Conservation (phyloP, 2,329 filamentous ascomycete genomes). For the Coniochaeta sp. region DNA sequence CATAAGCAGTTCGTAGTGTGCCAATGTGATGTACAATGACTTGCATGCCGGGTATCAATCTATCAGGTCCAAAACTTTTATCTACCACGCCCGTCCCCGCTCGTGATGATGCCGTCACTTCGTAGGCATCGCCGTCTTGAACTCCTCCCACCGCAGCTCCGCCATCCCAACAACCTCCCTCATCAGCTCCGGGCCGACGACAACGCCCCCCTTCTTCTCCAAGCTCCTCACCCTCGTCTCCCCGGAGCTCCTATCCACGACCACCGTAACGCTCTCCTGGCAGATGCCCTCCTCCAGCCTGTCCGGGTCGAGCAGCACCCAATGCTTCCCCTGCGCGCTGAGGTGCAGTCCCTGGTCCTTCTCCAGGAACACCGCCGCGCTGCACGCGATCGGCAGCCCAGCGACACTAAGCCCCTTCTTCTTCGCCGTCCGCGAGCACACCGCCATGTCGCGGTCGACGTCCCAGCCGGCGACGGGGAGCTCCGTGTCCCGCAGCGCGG, state of each 20-base stretch:
- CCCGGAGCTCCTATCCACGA: conserved; percentile 58
- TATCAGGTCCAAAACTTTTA: background rate
- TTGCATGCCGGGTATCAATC: background rate
- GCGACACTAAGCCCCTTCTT: conserved; percentile 48
- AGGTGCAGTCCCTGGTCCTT: conserved; percentile 39
- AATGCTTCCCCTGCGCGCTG: conserved; percentile 36
- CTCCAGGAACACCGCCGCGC: conserved; percentile 70
- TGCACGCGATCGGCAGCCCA: conserved; percentile 67
- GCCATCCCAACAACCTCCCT: conserved; percentile 52
- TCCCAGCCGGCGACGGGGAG: conserved; percentile 81
- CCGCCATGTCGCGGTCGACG: conserved; percentile 65
- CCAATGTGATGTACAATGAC: background rate
- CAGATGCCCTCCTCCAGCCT: conserved; percentile 82
- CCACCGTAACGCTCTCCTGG: conserved; percentile 72
- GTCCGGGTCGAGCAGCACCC: conserved; percentile 85
- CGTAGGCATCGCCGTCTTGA: conserved; percentile 30
- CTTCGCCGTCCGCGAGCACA: conserved; percentile 60
- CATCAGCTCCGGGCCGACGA: conserved; percentile 58
- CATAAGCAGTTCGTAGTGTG: background rate
- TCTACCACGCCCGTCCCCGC: background rate
- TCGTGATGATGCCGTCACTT: background rate
- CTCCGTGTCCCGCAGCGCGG: conserved; percentile 70
- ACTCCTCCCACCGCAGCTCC: conserved; percentile 57
- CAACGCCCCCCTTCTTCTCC: conserved; percentile 76
- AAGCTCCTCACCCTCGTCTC: conserved; percentile 58